Percentiles rank a stretch among this genome's conserved stretches.
These are phyloP conservation scores for Yamadazyma spencermartinsiae DNA, from an alignment of 1,139 yeast genomes.

Conservation along the genomic window DNA sequence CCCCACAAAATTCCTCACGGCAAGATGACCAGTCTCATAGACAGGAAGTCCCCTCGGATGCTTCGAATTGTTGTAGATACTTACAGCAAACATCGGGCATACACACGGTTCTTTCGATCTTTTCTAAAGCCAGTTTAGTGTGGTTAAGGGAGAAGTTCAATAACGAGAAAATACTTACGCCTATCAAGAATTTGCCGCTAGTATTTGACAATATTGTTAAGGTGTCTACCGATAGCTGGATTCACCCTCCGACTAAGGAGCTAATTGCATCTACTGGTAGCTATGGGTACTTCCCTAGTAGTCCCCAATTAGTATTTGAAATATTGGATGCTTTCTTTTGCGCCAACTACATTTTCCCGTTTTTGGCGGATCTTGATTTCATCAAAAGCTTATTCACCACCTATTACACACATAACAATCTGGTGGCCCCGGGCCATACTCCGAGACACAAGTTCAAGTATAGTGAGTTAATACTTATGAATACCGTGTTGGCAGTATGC, in stretches of 20 bases:
- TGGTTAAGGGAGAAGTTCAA: conserved; percentile 33
- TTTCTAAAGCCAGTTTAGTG: conserved; percentile 33
- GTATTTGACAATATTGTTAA: conserved; percentile 25
- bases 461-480: conserved; percentile 36
- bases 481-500: conserved; percentile 24
- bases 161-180: conserved; percentile 24
- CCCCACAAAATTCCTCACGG: neutral
- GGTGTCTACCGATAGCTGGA: conserved; percentile 27
- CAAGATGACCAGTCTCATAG: neutral
- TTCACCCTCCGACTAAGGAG: conserved; percentile 32
- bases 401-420: neutral
- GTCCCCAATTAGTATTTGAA: conserved; percentile 24
- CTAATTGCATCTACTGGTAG: conserved; percentile 19
- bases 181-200: conserved; percentile 34
- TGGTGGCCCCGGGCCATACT: too few species aligned
- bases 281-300: conserved; percentile 30
- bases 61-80: neutral
- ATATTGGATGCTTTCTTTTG: conserved; percentile 27
- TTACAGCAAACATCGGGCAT: conserved; percentile 28
- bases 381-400: conserved; percentile 21
- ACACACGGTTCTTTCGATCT: conserved; percentile 36
- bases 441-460: conserved; percentile 19
- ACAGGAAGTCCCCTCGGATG: neutral
- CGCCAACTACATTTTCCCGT: conserved; percentile 15
- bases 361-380: conserved; percentile 16